Conservation (phyloP, 2,329 filamentous ascomycete species). For the Diplocarpon rosae region DNA sequence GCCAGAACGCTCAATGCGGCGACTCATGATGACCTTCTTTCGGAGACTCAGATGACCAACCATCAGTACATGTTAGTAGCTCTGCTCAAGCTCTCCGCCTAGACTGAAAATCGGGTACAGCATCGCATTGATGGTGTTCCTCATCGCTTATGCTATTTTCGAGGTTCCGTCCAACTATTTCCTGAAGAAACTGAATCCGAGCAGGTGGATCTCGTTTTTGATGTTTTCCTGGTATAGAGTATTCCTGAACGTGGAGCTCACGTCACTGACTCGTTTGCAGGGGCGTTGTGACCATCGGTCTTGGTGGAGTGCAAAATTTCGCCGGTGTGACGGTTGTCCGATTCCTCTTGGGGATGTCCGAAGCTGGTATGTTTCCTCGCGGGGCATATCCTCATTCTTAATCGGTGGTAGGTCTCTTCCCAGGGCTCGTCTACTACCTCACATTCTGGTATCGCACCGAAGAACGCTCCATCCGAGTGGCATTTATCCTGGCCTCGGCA, state of each 20-base stretch:
- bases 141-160: slow-evolving; percentile 30
- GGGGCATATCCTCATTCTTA: slow-evolving; percentile 18
- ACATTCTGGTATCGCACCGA: not conserved
- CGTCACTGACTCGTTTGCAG: too few species aligned
- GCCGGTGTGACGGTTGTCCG: slow-evolving; percentile 34
- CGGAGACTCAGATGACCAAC: slow-evolving; percentile 48
- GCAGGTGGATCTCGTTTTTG: slow-evolving; percentile 25
- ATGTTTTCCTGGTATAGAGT: too few species aligned
- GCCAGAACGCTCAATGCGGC: slow-evolving; percentile 54
- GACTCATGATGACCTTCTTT: slow-evolving; percentile 49
- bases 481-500: not conserved
- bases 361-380: slow-evolving; percentile 30
- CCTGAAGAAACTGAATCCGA: slow-evolving; percentile 36
- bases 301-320: slow-evolving; percentile 33
- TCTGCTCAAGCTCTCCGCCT: not conserved
- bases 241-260: too few species aligned
- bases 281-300: slow-evolving; percentile 36
- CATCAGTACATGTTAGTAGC: slow-evolving; percentile 43
- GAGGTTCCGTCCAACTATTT: slow-evolving; percentile 40
- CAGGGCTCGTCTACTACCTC: not conserved
- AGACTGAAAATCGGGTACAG: too few species aligned
- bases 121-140: too few species aligned
- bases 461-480: not conserved
- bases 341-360: slow-evolving; percentile 38
- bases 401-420: slow-evolving; percentile 20